phyloP scores from a whole-genome alignment of 495 filamentous ascomycete species.

The Friedmanniomyces endolithicus region DNA sequence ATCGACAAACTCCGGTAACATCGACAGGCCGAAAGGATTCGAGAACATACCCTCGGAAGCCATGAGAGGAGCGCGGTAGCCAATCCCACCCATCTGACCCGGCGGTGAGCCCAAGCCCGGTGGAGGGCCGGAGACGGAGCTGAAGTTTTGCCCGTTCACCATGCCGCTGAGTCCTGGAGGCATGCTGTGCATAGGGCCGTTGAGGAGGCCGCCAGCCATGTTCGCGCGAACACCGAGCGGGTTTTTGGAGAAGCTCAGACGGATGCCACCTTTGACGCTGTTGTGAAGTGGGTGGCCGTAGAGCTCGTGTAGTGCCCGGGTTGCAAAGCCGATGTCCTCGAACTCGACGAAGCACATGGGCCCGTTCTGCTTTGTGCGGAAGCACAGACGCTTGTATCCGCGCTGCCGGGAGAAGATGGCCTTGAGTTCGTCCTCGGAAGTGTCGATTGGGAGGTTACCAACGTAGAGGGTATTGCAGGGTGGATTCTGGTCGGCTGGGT shows the following conservation, averaged over 20 bases:
- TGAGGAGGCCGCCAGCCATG: not conserved
- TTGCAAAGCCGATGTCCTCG: constrained; percentile 86
- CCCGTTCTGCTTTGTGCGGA: constrained; percentile 94
- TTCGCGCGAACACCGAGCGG: constrained; percentile 68
- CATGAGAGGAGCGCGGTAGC: not conserved
- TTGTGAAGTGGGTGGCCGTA: constrained; percentile 85
- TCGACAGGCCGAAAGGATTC: constrained; percentile 9
- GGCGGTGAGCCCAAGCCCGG: constrained; percentile 9
- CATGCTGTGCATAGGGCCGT: constrained; percentile 8
- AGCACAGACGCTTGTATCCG: constrained; percentile 91
- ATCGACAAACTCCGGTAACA: constrained; percentile 1
- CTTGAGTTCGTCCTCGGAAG: constrained; percentile 93
- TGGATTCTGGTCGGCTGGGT: constrained; percentile 93
- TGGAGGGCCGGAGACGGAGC: constrained; percentile 17
- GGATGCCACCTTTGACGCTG: constrained; percentile 89
- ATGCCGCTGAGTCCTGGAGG: constrained; percentile 8
- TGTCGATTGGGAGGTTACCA: constrained; percentile 86
- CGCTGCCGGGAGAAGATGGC: constrained; percentile 87
- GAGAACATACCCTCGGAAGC: constrained; percentile 18
- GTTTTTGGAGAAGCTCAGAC: constrained; percentile 97
- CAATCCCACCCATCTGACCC: not conserved
- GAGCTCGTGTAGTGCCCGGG: constrained; percentile 81
- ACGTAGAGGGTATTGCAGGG: constrained; percentile 98
- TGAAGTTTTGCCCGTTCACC: constrained; percentile 4
- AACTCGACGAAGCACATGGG: constrained; percentile 99